Conservation (phyloP, 257 asterid genomes). For the Ilex asprella region DNA sequence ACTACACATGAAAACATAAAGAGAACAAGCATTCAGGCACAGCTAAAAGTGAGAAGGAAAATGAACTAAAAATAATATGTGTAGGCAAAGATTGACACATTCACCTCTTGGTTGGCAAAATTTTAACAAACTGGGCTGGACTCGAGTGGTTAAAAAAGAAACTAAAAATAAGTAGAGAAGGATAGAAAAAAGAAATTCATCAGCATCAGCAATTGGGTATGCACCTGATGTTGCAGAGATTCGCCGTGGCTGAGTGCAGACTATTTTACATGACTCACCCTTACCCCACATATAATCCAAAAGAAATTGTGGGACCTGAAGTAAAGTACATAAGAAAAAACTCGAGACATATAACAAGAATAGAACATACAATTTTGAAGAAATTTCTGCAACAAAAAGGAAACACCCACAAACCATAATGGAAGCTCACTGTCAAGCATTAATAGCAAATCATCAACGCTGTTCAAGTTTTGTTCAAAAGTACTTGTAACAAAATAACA, state of each 20-base stretch:
- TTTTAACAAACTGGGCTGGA: too few species aligned
- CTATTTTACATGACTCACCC: constrained; percentile 76
- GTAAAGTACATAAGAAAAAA: neutral
- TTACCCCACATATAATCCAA: constrained; percentile 84
- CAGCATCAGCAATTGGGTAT: constrained; percentile 10
- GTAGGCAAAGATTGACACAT: neutral
- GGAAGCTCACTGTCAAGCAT: too few species aligned
- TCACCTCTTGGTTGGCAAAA: too few species aligned
- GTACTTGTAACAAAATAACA: too few species aligned
- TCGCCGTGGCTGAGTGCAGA: constrained; percentile 93
- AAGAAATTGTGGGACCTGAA: constrained; percentile 87
- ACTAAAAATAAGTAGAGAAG: neutral
- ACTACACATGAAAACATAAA: constrained; percentile 39
- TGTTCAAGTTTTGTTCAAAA: too few species aligned
- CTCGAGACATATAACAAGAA: too few species aligned
- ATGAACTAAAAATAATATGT: neutral
- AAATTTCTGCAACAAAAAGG: too few species aligned
- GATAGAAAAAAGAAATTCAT: constrained; percentile 6
- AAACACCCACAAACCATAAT: too few species aligned
- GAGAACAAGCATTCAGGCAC: constrained; percentile 9
- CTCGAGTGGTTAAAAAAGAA: too few species aligned
- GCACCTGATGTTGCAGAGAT: constrained; percentile 92
- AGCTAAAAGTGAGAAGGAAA: constrained; percentile 10
- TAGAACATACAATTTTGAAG: too few species aligned
- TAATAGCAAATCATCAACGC: too few species aligned